Percentiles rank a stretch among this genome's conserved stretches.
phyloP scores from a whole-genome alignment of 2,329 filamentous ascomycete genomes.

The Aspergillus pseudoglaucus region DNA sequence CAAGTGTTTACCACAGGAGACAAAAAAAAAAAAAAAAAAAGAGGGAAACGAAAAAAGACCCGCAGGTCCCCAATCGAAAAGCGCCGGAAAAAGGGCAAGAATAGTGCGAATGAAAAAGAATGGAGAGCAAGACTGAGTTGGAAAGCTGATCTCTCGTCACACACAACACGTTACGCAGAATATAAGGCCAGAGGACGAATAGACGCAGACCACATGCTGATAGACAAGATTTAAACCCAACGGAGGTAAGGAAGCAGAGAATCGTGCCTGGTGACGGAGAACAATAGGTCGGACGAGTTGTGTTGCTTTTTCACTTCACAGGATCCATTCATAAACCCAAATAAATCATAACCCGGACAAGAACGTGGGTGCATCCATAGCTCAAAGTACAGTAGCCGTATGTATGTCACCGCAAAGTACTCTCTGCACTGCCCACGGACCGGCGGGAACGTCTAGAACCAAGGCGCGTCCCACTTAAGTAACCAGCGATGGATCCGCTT shows the following conservation, averaged over 20 bases:
- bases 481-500: too few species aligned
- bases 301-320: slow-evolving; percentile 2
- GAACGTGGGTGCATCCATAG: slow-evolving; percentile 7
- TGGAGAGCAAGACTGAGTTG: slow-evolving; percentile 2
- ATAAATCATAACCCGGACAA: slow-evolving; percentile 8
- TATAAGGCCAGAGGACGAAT: slow-evolving; percentile 24
- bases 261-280: too few species aligned
- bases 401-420: not conserved
- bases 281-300: too few species aligned
- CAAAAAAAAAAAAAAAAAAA: slow-evolving; percentile 5
- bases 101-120: slow-evolving; percentile 4
- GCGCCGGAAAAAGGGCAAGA: slow-evolving; percentile 2
- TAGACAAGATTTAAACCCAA: not conserved
- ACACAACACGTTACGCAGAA: slow-evolving; percentile 31
- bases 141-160: slow-evolving; percentile 15
- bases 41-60: not conserved
- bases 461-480: too few species aligned
- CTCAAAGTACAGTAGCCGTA: not conserved
- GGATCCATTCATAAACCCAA: slow-evolving; percentile 2
- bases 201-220: slow-evolving; percentile 31
- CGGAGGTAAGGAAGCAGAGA: too few species aligned
- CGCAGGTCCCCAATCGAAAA: slow-evolving; percentile 1
- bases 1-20: slow-evolving; percentile 15
- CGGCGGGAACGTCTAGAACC: not conserved
- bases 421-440: not conserved